phyloP scores from a whole-genome alignment of 1,139 yeast genomes.

The Taphrina populina region DNA sequence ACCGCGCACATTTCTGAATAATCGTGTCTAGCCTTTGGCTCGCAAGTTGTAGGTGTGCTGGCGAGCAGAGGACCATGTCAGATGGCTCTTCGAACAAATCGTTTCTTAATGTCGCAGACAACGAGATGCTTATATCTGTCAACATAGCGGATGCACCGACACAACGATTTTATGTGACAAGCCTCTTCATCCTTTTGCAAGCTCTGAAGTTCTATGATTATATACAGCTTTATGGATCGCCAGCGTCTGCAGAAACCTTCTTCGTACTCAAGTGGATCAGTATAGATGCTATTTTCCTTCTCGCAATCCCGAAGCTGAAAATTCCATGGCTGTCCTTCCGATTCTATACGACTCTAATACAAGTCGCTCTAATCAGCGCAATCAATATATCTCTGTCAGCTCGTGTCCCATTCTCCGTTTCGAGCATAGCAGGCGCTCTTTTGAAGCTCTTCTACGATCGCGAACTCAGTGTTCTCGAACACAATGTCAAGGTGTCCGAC shows the following conservation, averaged over 20 bases:
- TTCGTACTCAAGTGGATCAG: slow-evolving; percentile 69
- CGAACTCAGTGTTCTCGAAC: slow-evolving; percentile 70
- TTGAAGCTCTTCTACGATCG: slow-evolving; percentile 56
- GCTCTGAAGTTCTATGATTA: slow-evolving; percentile 79
- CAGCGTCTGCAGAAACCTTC: slow-evolving; percentile 49
- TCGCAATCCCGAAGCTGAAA: slow-evolving; percentile 68
- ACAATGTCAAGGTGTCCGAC: slow-evolving; percentile 47
- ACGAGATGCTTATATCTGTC: slow-evolving; percentile 34
- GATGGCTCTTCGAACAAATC: slow-evolving; percentile 13
- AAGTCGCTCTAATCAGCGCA: slow-evolving; percentile 45
- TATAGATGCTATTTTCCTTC: slow-evolving; percentile 68
- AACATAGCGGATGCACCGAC: slow-evolving; percentile 65
- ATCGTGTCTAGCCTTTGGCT: no score
- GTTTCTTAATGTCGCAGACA: not conserved
- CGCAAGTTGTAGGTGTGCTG: no score
- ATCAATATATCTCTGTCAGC: slow-evolving; percentile 49
- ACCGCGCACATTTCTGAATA: no score
- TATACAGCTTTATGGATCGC: slow-evolving; percentile 51
- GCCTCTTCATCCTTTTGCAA: slow-evolving; percentile 71
- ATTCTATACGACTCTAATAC: slow-evolving; percentile 46
- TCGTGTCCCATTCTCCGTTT: slow-evolving; percentile 50
- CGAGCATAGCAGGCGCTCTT: slow-evolving; percentile 51
- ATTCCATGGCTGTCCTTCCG: slow-evolving; percentile 69
- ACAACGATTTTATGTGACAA: slow-evolving; percentile 65
- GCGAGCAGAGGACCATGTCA: slow-evolving; percentile 16